Percentiles rank a stretch among this genome's conserved stretches.
phyloP scores from a whole-genome alignment of 2,329 filamentous ascomycete genomes.

The Hymenoscyphus scutula region DNA sequence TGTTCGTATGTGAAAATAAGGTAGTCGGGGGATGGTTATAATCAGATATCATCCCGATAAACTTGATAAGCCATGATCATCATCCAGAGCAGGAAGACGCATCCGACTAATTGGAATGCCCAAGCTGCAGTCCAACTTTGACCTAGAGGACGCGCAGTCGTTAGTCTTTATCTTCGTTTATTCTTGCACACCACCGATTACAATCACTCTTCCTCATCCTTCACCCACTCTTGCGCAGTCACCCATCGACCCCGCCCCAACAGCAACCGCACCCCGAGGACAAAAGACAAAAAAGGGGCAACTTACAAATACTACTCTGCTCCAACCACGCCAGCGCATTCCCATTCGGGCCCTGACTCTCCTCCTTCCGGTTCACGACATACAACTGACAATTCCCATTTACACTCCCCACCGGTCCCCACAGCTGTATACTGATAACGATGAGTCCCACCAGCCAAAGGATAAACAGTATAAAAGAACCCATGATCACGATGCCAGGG shows the following conservation, averaged over 20 bases:
- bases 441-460: conserved; percentile 67
- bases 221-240: neutral
- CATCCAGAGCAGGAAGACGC: conserved; percentile 63
- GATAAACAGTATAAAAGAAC: conserved; percentile 63
- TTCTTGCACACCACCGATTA: too few species aligned
- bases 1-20: neutral
- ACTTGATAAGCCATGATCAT: conserved; percentile 67
- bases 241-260: neutral
- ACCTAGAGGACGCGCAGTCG: conserved; percentile 38
- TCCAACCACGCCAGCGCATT: conserved; percentile 62
- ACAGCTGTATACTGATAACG: conserved; percentile 60
- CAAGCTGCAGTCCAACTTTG: conserved; percentile 65
- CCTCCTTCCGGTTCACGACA: conserved; percentile 50
- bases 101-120: conserved; percentile 59
- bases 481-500: conserved; percentile 63
- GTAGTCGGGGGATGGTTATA: neutral
- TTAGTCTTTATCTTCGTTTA: conserved; percentile 20
- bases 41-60: conserved; percentile 37
- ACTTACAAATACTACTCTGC: conserved; percentile 62
- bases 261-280: too few species aligned
- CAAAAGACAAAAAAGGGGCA: neutral
- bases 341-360: conserved; percentile 50
- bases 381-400: conserved; percentile 57
- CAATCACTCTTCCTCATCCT: neutral
- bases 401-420: conserved; percentile 58